Base-by-base conservation (phyloP, 345 rosid species). In the Pistacia integerrima region DNA sequence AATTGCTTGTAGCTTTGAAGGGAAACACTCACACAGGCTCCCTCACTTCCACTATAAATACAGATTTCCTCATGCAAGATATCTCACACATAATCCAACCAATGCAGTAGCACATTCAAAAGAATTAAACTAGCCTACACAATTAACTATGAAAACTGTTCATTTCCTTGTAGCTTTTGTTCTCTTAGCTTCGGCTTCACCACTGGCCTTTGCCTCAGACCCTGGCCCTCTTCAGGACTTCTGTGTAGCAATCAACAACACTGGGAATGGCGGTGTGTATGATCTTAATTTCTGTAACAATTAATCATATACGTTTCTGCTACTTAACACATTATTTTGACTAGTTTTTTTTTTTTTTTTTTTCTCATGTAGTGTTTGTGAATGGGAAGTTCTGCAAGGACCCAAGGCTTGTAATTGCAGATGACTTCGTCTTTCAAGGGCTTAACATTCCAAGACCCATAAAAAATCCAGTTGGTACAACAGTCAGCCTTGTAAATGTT, bases 301-400 rank as follows among this genome's bases (percentile, higher is more conserved):
- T 69, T 1, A 22, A 1, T 35, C 36, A 5, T 28, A 46, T 9
- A 13, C 25, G 18, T 18, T 9, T 38, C 55, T 3, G 12, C 20
- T 7, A 52, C 18, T 16, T 52, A 12, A 52, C 60, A 17, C 18
- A 57, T 5, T 56, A 17, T 18, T 20, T 57, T 57, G 11, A 52
- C 56, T 52, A 14, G 2, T 18, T 16, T 56, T 2, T 57, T 17
- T 30, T 30, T 1, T 6, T 57, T 57, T 6, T 1, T 61, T 41
- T 41, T 5, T 61, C 25, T 30, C 36, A 10, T 72, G 80, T 67
- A 78, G 84, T 85, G 18, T 85, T 83, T 55, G 85, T 82, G 63
- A 80, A 84, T 35, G 88, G 84, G 8, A 73, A 80, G 69, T 77
- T 85, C 55, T 85, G 85, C 79, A 82, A 75, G 72, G 79, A 85